A percentile compares a stretch with the other conserved stretches of the same genome.
These are phyloP conservation scores for Ammopiptanthus mongolicus DNA, from an alignment of 306 rosid species.

Conservation along the genomic window DNA sequence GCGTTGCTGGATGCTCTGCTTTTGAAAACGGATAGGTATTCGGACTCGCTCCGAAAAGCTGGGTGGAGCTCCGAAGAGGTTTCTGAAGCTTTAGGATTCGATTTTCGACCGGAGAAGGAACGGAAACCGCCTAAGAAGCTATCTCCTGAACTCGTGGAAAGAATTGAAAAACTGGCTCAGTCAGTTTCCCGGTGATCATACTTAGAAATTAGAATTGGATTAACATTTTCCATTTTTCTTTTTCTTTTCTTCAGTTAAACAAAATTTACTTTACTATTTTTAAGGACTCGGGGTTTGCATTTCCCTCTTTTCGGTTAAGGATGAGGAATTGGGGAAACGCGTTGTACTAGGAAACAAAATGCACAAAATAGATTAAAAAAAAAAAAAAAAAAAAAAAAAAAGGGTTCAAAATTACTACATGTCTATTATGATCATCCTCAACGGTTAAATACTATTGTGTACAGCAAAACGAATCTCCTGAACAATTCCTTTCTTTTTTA, in stretches of 20 bases:
- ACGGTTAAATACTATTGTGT: neutral
- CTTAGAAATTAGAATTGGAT: neutral
- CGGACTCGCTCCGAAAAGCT: constrained; percentile 81
- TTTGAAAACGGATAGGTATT: constrained; percentile 63
- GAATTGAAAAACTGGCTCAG: constrained; percentile 81
- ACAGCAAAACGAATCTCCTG: neutral
- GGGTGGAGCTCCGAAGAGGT: constrained; percentile 99
- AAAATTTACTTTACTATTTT: neutral
- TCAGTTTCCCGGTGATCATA: constrained; percentile 70
- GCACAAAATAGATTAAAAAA: constrained; percentile 33
- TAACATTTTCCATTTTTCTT: constrained; percentile 17
- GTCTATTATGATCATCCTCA: neutral
- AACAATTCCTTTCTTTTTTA: neutral
- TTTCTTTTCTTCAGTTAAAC: neutral
- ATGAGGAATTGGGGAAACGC: constrained; percentile 29
- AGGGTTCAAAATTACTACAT: constrained; percentile 20
- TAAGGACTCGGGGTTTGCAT: constrained; percentile 28
- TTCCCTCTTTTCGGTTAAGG: constrained; percentile 27
- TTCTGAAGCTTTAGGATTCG: constrained; percentile 79
- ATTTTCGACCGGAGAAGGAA: constrained; percentile 87
- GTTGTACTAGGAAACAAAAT: constrained; percentile 45
- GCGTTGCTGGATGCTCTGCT: constrained; percentile 81
- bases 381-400: too few relatives aligned
- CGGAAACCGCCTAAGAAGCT: constrained; percentile 75
- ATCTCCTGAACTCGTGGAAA: constrained; percentile 67